phyloP scores from a whole-genome alignment of 1,284 basidiomycete genomes.

The Meira nashicola region DNA sequence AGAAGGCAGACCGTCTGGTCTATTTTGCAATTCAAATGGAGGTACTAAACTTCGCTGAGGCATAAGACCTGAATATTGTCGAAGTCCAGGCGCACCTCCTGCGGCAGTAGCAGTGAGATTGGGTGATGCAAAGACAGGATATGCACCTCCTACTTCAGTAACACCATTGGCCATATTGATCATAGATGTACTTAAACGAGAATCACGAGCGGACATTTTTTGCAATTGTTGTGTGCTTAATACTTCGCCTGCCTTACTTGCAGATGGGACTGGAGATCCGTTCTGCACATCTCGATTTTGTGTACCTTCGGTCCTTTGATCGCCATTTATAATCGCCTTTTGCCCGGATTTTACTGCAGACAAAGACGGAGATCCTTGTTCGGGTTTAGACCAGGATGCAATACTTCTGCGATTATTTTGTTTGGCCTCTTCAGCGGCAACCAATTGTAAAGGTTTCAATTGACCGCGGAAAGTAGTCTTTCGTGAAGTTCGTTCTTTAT shows the following conservation, averaged over 20 bases:
- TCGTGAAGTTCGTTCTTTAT: conserved; percentile 8
- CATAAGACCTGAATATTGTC: conserved; percentile 44
- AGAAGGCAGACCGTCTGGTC: conserved; percentile 43
- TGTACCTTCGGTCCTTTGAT: too few species aligned
- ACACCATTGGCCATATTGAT: conserved; percentile 35
- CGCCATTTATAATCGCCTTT: not conserved
- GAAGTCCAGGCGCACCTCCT: conserved; percentile 1
- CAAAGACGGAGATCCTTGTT: not conserved
- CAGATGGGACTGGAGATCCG: not conserved
- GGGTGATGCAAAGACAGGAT: conserved; percentile 34
- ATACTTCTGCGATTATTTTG: not conserved
- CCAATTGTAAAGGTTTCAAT: conserved; percentile 35
- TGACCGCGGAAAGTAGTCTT: conserved; percentile 25
- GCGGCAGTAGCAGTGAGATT: conserved; percentile 1
- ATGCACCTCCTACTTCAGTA: conserved; percentile 31
- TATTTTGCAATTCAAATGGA: conserved; percentile 51
- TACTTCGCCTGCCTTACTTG: not conserved
- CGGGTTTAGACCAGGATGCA: not conserved
- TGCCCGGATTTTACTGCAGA: not conserved
- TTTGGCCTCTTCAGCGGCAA: conserved; percentile 19
- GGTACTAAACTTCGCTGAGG: conserved; percentile 47
- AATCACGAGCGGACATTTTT: conserved; percentile 33
- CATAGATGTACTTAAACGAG: conserved; percentile 38
- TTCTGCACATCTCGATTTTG: not conserved
- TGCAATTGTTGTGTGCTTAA: conserved; percentile 47